These are phyloP conservation scores for Amylostereum chailletii DNA, from an alignment of 1,284 basidiomycete genomes.

Conservation along the genomic window DNA sequence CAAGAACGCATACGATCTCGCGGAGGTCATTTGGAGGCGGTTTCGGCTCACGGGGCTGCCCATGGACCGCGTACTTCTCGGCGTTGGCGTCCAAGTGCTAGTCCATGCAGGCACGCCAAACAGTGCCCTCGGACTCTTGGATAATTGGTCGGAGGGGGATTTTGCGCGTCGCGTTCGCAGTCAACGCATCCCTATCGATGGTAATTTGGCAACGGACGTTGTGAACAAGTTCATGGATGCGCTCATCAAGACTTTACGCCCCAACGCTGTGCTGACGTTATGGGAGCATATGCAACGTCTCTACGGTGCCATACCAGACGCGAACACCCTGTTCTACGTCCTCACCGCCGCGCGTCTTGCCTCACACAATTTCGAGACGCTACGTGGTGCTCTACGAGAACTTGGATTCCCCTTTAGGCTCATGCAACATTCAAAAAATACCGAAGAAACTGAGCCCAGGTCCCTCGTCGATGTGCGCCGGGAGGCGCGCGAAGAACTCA, in stretches of 20 bases:
- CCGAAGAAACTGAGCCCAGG: background rate
- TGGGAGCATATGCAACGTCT: conserved; percentile 50
- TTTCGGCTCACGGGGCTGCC: conserved; percentile 25
- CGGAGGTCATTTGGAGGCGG: conserved; percentile 36
- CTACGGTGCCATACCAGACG: conserved; percentile 47
- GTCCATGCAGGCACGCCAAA: conserved; percentile 33
- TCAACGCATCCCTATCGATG: background rate
- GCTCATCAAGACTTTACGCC: conserved; percentile 39
- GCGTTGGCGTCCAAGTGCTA: conserved; percentile 41
- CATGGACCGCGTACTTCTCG: conserved; percentile 41
- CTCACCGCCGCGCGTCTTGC: conserved; percentile 50
- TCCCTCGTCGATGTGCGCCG: conserved; percentile 7
- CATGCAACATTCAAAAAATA: background rate
- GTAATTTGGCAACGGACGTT: conserved; percentile 20
- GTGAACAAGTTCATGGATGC: conserved; percentile 49
- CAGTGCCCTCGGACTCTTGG: conserved; percentile 40
- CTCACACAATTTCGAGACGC: conserved; percentile 36
- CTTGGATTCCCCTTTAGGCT: conserved; percentile 17
- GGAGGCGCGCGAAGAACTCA: conserved; percentile 17
- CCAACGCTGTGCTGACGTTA: conserved; percentile 50
- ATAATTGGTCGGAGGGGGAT: background rate
- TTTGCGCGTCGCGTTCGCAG: background rate
- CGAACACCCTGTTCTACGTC: conserved; percentile 46
- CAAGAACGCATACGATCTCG: conserved; percentile 27
- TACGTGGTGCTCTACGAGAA: conserved; percentile 32